Evolutionary conservation across 371 early-diverging fungal species (phyloP).

Genomic region (Apophysomyces trapeziformis): DNA sequence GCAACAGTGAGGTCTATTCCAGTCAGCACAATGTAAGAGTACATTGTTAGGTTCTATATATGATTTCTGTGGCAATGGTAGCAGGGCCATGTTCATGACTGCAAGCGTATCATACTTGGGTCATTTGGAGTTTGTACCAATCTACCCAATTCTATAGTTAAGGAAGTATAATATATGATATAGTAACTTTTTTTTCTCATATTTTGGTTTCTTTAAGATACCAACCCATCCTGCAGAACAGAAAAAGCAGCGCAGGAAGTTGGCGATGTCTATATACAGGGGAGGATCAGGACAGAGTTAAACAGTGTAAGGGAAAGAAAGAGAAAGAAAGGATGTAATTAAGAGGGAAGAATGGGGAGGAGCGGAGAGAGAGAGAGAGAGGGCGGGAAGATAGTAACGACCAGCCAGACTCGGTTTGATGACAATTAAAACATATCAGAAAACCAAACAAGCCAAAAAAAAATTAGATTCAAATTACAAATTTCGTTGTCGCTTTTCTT

Average conservation of each 20-base stretch:
- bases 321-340: not conserved
- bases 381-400: not conserved
- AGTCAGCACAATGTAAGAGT: too few species aligned
- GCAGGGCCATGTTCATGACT: constrained; percentile 96
- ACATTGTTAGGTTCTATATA: too few species aligned
- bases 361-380: not conserved
- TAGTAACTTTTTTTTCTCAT: constrained; percentile 10
- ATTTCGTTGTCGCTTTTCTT: not conserved
- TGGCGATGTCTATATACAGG: constrained; percentile 16
- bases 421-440: not conserved
- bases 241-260: not conserved
- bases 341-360: not conserved
- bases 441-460: constrained; percentile 1
- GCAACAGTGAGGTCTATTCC: too few species aligned
- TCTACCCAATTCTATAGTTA: constrained; percentile 64
- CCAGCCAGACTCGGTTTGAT: too few species aligned
- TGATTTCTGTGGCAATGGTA: constrained; percentile 55
- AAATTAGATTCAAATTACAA: constrained; percentile 15
- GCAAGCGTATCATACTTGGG: constrained; percentile 69
- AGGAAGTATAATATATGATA: constrained; percentile 16
- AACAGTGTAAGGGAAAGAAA: constrained; percentile 6
- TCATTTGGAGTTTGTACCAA: constrained; percentile 71
- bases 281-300: not conserved
- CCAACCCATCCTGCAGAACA: constrained; percentile 2
- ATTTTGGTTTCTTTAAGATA: not conserved